Evolutionary conservation across 768 basidiomycete species (phyloP).

Genomic region (Agaricus bisporus): DNA sequence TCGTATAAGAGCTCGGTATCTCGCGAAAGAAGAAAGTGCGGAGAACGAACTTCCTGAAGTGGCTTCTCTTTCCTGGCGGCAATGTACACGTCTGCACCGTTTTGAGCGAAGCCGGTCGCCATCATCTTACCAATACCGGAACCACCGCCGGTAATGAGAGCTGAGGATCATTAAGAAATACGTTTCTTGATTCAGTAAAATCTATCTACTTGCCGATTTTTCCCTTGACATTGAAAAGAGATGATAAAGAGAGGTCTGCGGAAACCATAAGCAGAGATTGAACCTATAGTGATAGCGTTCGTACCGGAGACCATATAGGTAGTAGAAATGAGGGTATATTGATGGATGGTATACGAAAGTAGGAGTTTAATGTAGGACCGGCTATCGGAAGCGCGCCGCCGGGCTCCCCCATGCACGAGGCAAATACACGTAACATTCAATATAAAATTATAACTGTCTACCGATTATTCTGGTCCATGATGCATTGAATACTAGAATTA

Average conservation of each 20-base stretch:
- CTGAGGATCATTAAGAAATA: conserved; percentile 24
- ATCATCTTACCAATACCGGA: conserved; percentile 85
- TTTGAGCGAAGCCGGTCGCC: conserved; percentile 74
- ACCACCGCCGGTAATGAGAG: conserved; percentile 78
- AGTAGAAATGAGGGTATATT: neutral
- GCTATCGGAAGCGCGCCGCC: too few relatives aligned
- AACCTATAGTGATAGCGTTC: conserved; percentile 3
- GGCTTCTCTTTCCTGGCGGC: conserved; percentile 78
- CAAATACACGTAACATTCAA: conserved; percentile 10
- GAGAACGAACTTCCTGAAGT: conserved; percentile 60
- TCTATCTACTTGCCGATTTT: conserved; percentile 6
- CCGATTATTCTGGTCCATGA: neutral
- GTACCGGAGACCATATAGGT: conserved; percentile 17
- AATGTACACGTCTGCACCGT: conserved; percentile 87
- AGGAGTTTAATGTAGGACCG: neutral
- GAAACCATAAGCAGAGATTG: neutral
- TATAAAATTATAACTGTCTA: neutral
- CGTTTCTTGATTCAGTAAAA: neutral
- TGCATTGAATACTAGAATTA: too few relatives aligned
- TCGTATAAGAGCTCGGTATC: neutral
- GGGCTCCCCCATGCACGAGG: neutral
- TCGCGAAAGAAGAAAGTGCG: neutral
- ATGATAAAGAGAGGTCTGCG: conserved; percentile 44
- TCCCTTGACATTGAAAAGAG: conserved; percentile 15
- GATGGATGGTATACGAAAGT: neutral